Evolutionary conservation across 495 filamentous ascomycete genomes (phyloP).

Genomic region (Neurospora pannonica): DNA sequence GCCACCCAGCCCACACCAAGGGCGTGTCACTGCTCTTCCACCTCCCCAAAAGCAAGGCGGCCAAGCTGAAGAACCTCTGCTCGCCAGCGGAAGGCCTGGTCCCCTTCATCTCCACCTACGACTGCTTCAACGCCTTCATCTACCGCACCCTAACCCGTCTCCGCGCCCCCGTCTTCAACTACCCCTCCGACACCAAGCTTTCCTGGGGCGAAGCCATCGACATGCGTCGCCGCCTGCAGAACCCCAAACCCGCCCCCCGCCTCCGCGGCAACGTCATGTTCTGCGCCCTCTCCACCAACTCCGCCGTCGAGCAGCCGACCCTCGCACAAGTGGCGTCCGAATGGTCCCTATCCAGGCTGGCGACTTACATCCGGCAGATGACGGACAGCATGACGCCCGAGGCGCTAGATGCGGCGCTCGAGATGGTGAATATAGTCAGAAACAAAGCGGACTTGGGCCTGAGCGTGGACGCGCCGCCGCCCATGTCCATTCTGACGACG

Average conservation of each 20-base stretch:
- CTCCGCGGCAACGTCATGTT: constrained; percentile 30
- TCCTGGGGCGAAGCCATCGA: constrained; percentile 29
- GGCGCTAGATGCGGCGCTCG: constrained; percentile 17
- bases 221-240: constrained; percentile 29
- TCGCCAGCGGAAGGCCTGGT: constrained; percentile 2
- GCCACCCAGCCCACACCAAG: constrained; percentile 22
- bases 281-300: constrained; percentile 14
- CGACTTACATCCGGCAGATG: constrained; percentile 27
- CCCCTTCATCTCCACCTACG: constrained; percentile 34
- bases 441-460: constrained; percentile 28
- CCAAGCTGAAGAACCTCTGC: constrained; percentile 22
- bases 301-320: constrained; percentile 12
- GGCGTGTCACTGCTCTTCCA: constrained; percentile 28
- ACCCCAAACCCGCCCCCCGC: constrained; percentile 19
- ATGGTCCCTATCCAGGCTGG: constrained; percentile 26
- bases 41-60: constrained; percentile 33
- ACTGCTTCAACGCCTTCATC: constrained; percentile 32
- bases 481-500: constrained; percentile 17
- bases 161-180: constrained; percentile 24
- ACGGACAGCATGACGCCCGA: constrained; percentile 28
- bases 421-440: constrained; percentile 23
- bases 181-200: constrained; percentile 14
- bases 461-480: constrained; percentile 21
- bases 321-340: constrained; percentile 26
- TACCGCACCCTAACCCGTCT: constrained; percentile 27